Evolutionary conservation across 2,329 filamentous ascomycete species (phyloP).

Genomic region (Fusarium odoratissimum): DNA sequence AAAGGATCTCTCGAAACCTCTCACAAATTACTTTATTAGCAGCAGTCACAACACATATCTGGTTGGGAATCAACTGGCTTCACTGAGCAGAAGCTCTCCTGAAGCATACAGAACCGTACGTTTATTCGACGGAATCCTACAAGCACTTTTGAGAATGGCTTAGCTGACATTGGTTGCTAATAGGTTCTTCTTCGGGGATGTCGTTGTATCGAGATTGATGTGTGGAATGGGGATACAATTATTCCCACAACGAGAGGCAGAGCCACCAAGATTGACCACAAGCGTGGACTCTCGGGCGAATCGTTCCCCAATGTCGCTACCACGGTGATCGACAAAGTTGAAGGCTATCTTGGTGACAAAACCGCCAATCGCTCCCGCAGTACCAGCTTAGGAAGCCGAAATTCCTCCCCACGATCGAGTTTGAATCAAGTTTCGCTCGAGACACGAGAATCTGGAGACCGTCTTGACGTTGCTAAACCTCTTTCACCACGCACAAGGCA

Average conservation of each 20-base stretch:
- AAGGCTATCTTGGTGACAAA: slow-evolving; percentile 50
- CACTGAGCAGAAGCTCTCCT: slow-evolving; percentile 72
- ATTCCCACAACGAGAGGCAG: slow-evolving; percentile 51
- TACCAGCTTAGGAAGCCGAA: slow-evolving; percentile 52
- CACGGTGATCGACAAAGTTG: slow-evolving; percentile 53
- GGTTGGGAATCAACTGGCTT: slow-evolving; percentile 85
- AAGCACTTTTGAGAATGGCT: not conserved
- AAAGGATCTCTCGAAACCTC: slow-evolving; percentile 72
- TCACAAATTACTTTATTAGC: slow-evolving; percentile 93
- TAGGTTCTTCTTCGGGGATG: slow-evolving; percentile 81
- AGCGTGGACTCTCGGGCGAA: slow-evolving; percentile 59
- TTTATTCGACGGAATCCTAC: slow-evolving; percentile 20
- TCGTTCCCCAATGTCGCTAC: slow-evolving; percentile 59
- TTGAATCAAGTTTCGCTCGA: slow-evolving; percentile 40
- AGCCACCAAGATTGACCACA: slow-evolving; percentile 57
- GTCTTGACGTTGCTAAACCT: slow-evolving; percentile 47
- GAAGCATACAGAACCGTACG: slow-evolving; percentile 81
- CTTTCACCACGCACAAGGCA: slow-evolving; percentile 41
- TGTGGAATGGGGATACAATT: slow-evolving; percentile 80
- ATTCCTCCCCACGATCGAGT: slow-evolving; percentile 49
- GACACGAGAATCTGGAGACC: slow-evolving; percentile 51
- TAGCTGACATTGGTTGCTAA: slow-evolving; percentile 6
- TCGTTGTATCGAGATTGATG: slow-evolving; percentile 93
- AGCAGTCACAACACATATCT: slow-evolving; percentile 97
- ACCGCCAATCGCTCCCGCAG: slow-evolving; percentile 53